Base-by-base conservation (phyloP, 2,329 filamentous ascomycete species). In the Apiospora kogelbergensis region DNA sequence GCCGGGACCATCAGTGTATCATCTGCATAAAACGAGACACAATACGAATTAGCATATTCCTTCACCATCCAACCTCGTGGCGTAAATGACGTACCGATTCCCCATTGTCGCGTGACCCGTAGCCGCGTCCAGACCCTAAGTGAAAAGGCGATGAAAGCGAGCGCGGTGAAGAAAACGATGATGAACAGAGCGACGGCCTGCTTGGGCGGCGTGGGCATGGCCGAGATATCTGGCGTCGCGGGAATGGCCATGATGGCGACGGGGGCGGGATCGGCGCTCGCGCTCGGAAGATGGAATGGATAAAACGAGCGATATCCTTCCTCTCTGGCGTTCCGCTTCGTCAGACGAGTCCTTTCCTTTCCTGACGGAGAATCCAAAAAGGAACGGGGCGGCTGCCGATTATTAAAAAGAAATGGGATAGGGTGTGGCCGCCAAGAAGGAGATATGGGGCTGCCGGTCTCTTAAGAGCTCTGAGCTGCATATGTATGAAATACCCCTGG, bases 131-230 rank as follows among this genome's bases (percentile, higher is more conserved):
- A 78, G 11, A 76, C 66, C 13, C 78, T 71, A 63, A 79, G 68
- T 1, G 67, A 63, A 13, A 76, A 73, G 2, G 75, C 63, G 1
- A 79, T 57, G 60, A 77, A 68, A 15, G 78, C 75, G 17, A 80
- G 40, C 5, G 69, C 68, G 1, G 79, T 78, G 20, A 80, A 78
- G 63, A 79, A 68, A 70, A 81, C 79, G 22, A 77, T 72, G 46
- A 80, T 71, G 48, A 76, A 75, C 4, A 80, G 67, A 1, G 74
- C 79, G 11, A 70, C 70, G 9, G 72, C 68, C 63, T 81, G 79
- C 17, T 78, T 74, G n/a, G 76, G 71, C 13, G 78, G 75, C 13
- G 78, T 79, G 1, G 78, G 78, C 9, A 79, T 77, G 48, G 74
- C 72, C 40, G 71, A 68, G 7, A 77, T 74, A 64, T 79, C 71